phyloP scores from a whole-genome alignment of 1,139 yeast species.

The Wickerhamomyces sp. region DNA sequence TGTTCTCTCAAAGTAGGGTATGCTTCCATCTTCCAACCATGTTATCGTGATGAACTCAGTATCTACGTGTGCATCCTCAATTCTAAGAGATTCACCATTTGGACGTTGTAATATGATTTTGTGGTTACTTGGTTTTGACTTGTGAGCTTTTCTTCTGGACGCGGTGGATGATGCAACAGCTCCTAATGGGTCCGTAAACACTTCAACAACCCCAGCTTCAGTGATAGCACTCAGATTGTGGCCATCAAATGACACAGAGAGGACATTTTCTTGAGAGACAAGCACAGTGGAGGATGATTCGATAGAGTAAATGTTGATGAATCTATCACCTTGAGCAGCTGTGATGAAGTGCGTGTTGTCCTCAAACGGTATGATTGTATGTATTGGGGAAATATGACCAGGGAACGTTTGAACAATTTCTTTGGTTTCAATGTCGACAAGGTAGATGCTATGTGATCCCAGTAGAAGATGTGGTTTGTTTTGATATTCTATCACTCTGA shows the following conservation, averaged over 20 bases:
- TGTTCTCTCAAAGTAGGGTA: slow-evolving; percentile 59
- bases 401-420: slow-evolving; percentile 49
- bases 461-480: slow-evolving; percentile 45
- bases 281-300: slow-evolving; percentile 42
- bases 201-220: slow-evolving; percentile 64
- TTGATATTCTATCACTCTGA: slow-evolving; percentile 32
- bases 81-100: slow-evolving; percentile 30
- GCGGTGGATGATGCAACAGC: slow-evolving; percentile 21
- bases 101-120: slow-evolving; percentile 43
- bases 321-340: slow-evolving; percentile 73
- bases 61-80: slow-evolving; percentile 40
- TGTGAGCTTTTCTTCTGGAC: slow-evolving; percentile 33
- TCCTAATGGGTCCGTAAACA: slow-evolving; percentile 52
- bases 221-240: slow-evolving; percentile 49
- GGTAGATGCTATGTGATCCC: slow-evolving; percentile 58
- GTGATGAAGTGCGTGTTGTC: slow-evolving; percentile 47
- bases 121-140: slow-evolving; percentile 46
- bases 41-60: slow-evolving; percentile 41
- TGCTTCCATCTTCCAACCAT: slow-evolving; percentile 71
- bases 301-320: slow-evolving; percentile 63
- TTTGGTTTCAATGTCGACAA: slow-evolving; percentile 38
- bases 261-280: slow-evolving; percentile 61
- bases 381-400: slow-evolving; percentile 68
- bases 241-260: slow-evolving; percentile 37
- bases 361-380: slow-evolving; percentile 37